These are phyloP conservation scores for Globisporangium okanoganense DNA, from an alignment of 352 stramenopile genomes.

Conservation along the genomic window DNA sequence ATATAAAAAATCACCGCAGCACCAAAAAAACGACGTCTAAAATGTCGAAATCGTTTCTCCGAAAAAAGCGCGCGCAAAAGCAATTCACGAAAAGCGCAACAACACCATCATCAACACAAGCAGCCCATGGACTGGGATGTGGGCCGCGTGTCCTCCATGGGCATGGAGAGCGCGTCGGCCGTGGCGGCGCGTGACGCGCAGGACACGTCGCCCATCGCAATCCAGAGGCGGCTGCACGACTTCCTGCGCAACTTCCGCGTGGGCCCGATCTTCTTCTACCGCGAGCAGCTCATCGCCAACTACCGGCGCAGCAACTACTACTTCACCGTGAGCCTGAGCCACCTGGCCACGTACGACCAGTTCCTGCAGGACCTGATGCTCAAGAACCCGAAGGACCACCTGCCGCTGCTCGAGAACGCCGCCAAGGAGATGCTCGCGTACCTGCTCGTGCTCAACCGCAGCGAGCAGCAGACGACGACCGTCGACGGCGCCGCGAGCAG, in stretches of 20 bases:
- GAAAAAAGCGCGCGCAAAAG: background rate
- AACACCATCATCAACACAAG: background rate
- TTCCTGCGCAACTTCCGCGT: constrained; percentile 89
- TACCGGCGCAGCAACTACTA: constrained; percentile 69
- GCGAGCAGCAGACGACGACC: constrained; percentile 22
- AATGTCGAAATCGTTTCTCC: background rate
- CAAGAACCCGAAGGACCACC: constrained; percentile 77
- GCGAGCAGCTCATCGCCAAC: constrained; percentile 86
- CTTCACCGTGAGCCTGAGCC: constrained; percentile 81
- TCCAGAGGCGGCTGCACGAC: constrained; percentile 63
- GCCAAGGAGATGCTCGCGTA: constrained; percentile 77
- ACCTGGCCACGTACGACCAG: constrained; percentile 86
- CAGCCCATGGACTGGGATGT: constrained; percentile 77
- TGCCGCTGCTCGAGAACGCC: constrained; percentile 82
- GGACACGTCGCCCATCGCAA: constrained; percentile 46
- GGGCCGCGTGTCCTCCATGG: constrained; percentile 73
- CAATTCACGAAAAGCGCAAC: background rate
- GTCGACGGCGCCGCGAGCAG: constrained; percentile 17
- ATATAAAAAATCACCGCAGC: too few relatives aligned
- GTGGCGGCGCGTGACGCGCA: constrained; percentile 44
- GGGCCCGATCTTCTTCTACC: constrained; percentile 86
- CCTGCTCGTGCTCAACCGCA: constrained; percentile 51
- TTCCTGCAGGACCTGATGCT: constrained; percentile 84
- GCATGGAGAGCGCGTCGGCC: constrained; percentile 63
- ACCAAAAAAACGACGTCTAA: too few relatives aligned